Conservation (phyloP, 1,284 basidiomycete species). For the Trichosporon asahii region DNA sequence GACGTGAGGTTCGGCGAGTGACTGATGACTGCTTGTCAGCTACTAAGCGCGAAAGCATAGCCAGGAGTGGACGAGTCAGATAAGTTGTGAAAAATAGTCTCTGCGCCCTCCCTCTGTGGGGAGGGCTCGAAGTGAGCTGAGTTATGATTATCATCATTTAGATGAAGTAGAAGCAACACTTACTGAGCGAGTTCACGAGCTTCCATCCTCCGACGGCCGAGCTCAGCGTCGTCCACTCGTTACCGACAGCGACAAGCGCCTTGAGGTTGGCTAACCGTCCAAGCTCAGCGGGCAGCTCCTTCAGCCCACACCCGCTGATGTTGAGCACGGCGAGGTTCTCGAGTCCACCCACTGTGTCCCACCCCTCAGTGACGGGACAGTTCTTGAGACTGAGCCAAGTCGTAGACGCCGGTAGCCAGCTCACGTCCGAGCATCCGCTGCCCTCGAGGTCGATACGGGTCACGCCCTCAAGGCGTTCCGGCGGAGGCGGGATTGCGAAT, state of each 20-base stretch:
- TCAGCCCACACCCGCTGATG: slow-evolving; percentile 38
- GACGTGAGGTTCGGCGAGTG: slow-evolving; percentile 43
- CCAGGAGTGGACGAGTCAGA: background rate
- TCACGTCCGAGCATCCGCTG: slow-evolving; percentile 37
- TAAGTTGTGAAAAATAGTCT: slow-evolving; percentile 1
- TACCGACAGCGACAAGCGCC: slow-evolving; percentile 47
- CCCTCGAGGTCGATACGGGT: slow-evolving; percentile 42
- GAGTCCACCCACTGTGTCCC: slow-evolving; percentile 40
- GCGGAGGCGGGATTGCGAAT: slow-evolving; percentile 38
- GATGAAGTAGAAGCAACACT: slow-evolving; percentile 13
- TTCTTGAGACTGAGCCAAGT: slow-evolving; percentile 46
- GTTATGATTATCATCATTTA: background rate
- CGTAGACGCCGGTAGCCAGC: slow-evolving; percentile 36
- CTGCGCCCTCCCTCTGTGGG: background rate
- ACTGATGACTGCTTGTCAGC: slow-evolving; percentile 36
- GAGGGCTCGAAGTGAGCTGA: slow-evolving; percentile 9
- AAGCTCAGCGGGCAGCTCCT: slow-evolving; percentile 30
- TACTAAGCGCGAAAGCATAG: background rate
- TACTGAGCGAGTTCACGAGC: slow-evolving; percentile 48
- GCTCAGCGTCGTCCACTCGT: slow-evolving; percentile 40
- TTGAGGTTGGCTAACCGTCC: slow-evolving; percentile 36
- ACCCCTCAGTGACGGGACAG: slow-evolving; percentile 37
- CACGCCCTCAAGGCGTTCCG: slow-evolving; percentile 31
- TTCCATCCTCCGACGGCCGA: slow-evolving; percentile 34
- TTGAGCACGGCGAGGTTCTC: slow-evolving; percentile 43